phyloP scores from a whole-genome alignment of 495 filamentous ascomycete genomes.

The Gamarada debralockiae region DNA sequence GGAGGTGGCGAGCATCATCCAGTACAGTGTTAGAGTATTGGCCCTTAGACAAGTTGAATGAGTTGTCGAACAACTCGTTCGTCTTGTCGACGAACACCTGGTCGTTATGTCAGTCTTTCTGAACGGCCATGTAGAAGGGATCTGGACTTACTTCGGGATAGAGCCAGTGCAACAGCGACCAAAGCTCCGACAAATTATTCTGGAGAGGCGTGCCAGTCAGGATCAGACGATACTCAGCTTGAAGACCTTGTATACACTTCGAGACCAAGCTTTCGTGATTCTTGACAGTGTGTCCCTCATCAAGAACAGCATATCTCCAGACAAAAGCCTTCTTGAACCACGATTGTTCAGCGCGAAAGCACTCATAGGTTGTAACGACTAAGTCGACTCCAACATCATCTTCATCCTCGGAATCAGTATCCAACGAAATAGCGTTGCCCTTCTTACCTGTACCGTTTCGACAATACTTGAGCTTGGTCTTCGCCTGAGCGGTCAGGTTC shows the following conservation, averaged over 20 bases:
- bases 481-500: conserved; percentile 29
- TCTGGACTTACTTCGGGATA: conserved; percentile 43
- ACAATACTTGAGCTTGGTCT: conserved; percentile 18
- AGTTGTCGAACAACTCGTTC: conserved; percentile 45
- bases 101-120: too few species aligned
- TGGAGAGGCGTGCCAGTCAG: conserved; percentile 64
- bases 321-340: conserved; percentile 59
- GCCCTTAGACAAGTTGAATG: conserved; percentile 56
- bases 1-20: conserved; percentile 45
- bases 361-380: conserved; percentile 61
- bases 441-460: conserved; percentile 27
- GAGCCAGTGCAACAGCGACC: conserved; percentile 61
- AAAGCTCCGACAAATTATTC: conserved; percentile 59
- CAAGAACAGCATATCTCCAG: conserved; percentile 84
- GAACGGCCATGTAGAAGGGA: too few species aligned
- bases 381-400: conserved; percentile 38
- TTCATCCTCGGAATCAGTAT: conserved; percentile 32
- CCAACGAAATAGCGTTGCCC: conserved; percentile 30
- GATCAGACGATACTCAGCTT: conserved; percentile 55
- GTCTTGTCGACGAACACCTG: conserved; percentile 49
- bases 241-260: conserved; percentile 43
- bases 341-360: conserved; percentile 47
- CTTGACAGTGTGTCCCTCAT: conserved; percentile 73
- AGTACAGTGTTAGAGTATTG: conserved; percentile 51
- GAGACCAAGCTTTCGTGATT: conserved; percentile 51